phyloP scores from a whole-genome alignment of 2,329 filamentous ascomycete genomes.

The Pseudocercospora macadamiae region DNA sequence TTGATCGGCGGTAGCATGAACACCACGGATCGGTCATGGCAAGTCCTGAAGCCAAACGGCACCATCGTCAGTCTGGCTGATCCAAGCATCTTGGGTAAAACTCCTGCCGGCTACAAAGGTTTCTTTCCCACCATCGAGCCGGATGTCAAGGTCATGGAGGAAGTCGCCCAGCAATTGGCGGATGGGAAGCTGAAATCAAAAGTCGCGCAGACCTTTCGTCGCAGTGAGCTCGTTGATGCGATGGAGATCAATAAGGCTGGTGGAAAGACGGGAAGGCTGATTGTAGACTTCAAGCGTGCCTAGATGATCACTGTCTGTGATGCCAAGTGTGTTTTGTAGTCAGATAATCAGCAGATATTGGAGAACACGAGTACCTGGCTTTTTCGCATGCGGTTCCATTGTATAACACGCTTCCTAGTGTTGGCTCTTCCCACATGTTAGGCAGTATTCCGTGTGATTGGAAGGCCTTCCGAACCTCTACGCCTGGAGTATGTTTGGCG shows the following conservation, averaged over 20 bases:
- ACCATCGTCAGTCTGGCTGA: conserved; percentile 14
- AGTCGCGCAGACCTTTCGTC: conserved; percentile 7
- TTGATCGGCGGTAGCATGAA: conserved; percentile 8
- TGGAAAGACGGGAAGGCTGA: conserved; percentile 10
- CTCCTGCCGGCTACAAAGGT: conserved; percentile 3
- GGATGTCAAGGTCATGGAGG: background rate
- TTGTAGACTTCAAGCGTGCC: conserved; percentile 13
- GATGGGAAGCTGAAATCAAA: conserved; percentile 12
- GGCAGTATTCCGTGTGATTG: too few relatives aligned
- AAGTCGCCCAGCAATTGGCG: conserved; percentile 3
- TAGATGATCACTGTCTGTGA: too few relatives aligned
- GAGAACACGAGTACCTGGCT: too few relatives aligned
- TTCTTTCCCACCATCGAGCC: conserved; percentile 6
- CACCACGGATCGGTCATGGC: conserved; percentile 15
- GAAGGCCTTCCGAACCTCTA: too few relatives aligned
- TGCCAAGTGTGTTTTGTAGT: too few relatives aligned
- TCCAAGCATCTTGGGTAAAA: conserved; percentile 5
- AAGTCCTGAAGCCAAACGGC: conserved; percentile 6
- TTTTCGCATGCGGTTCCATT: too few relatives aligned
- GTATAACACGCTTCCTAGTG: too few relatives aligned
- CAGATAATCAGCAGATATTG: too few relatives aligned
- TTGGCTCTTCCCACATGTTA: too few relatives aligned
- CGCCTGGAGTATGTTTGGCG: too few relatives aligned
- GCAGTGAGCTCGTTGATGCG: conserved; percentile 8
- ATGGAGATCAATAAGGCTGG: conserved; percentile 16